These are phyloP conservation scores for Pugionium cornutum DNA, from an alignment of 345 rosid genomes.

Conservation along the genomic window DNA sequence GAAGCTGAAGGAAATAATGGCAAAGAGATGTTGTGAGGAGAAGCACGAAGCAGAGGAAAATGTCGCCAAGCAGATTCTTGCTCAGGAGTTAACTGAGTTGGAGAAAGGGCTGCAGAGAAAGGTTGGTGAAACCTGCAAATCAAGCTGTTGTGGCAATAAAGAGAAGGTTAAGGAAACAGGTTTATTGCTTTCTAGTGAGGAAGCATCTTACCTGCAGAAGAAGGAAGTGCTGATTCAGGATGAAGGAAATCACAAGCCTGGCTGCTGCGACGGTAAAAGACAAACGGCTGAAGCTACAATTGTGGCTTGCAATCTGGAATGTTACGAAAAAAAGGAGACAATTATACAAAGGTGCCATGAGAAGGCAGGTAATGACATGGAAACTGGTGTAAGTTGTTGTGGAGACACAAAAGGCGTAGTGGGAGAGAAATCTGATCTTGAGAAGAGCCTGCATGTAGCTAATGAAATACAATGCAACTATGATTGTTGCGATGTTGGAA, in stretches of 20 bases:
- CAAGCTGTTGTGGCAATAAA: slow-evolving; percentile 33
- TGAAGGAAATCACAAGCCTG: slow-evolving; percentile 16
- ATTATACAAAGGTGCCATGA: slow-evolving; percentile 30
- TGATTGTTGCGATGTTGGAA: slow-evolving; percentile 20
- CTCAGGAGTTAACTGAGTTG: not conserved
- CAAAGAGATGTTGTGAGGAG: slow-evolving; percentile 32
- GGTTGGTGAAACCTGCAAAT: slow-evolving; percentile 31
- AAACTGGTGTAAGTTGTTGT: slow-evolving; percentile 11
- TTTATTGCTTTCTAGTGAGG: slow-evolving; percentile 1
- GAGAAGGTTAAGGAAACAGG: slow-evolving; percentile 25
- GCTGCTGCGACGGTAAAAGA: slow-evolving; percentile 13
- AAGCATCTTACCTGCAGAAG: not conserved
- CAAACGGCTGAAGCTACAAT: not conserved
- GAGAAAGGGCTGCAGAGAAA: slow-evolving; percentile 27
- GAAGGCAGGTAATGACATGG: slow-evolving; percentile 15
- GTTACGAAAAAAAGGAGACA: not conserved
- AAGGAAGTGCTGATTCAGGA: slow-evolving; percentile 11
- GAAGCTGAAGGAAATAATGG: slow-evolving; percentile 15
- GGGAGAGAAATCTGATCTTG: slow-evolving; percentile 4
- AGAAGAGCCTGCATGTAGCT: slow-evolving; percentile 3
- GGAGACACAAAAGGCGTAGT: not conserved
- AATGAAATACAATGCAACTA: slow-evolving; percentile 16
- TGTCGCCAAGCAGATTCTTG: slow-evolving; percentile 4
- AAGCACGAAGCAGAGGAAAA: slow-evolving; percentile 16
- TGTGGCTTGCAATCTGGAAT: slow-evolving; percentile 8